A percentile compares a stretch with the other conserved stretches of the same genome.
These are phyloP conservation scores for Novakomyces olei DNA, from an alignment of 805 yeast genomes.

Conservation along the genomic window DNA sequence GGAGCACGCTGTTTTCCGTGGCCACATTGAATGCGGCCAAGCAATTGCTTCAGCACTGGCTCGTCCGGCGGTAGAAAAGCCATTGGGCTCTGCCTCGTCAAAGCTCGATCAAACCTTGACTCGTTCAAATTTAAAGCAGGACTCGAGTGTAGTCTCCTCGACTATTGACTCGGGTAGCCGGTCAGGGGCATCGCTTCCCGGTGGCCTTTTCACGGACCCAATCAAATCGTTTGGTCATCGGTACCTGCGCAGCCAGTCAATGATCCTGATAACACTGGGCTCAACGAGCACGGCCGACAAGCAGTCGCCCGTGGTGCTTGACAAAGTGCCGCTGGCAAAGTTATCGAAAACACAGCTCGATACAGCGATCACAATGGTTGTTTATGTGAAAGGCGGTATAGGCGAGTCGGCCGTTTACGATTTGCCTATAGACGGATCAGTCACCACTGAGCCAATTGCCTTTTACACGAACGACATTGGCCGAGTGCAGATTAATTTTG, in stretches of 20 bases:
- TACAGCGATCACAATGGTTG: conserved; percentile 58
- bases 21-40: conserved; percentile 53
- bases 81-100: not conserved
- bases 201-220: conserved; percentile 16
- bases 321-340: conserved; percentile 51
- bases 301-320: conserved; percentile 39
- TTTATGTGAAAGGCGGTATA: conserved; percentile 23
- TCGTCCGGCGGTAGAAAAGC: not conserved
- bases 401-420: conserved; percentile 45
- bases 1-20: conserved; percentile 85
- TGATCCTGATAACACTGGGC: conserved; percentile 67
- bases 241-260: conserved; percentile 34
- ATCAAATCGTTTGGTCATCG: conserved; percentile 74
- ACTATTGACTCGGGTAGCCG: no score
- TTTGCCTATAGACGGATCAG: conserved; percentile 62
- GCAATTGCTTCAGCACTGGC: conserved; percentile 17
- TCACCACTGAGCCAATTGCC: conserved; percentile 38
- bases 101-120: no score
- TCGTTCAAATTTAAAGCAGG: no score
- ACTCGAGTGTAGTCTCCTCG: no score
- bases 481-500: conserved; percentile 44
- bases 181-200: not conserved
- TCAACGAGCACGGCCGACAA: conserved; percentile 52
- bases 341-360: conserved; percentile 68
- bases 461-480: conserved; percentile 33